A percentile compares a stretch with the other conserved stretches of the same genome.
Evolutionary conservation across 495 filamentous ascomycete genomes (phyloP).

Genomic region (Penicillium arizonense): DNA sequence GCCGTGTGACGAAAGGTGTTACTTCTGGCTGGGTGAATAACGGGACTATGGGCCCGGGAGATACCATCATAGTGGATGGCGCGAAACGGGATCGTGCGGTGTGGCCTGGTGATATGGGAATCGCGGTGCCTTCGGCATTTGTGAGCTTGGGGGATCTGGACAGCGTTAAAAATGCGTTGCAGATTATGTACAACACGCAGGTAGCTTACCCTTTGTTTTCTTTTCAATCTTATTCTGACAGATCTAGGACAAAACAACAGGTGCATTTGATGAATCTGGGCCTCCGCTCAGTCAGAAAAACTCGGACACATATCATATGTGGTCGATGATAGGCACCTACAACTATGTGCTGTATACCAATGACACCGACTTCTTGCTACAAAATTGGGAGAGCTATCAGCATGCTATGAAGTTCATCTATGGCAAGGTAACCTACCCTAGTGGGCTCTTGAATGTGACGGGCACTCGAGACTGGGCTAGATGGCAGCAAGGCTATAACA

Average conservation of each 20-base stretch:
- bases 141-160: conserved; percentile 60
- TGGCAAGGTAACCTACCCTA: conserved; percentile 46
- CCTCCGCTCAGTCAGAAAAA: conserved; percentile 55
- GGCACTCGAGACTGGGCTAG: conserved; percentile 58
- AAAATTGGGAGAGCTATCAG: conserved; percentile 51
- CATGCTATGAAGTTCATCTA: conserved; percentile 55
- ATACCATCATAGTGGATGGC: conserved; percentile 54
- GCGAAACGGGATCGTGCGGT: conserved; percentile 60
- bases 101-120: conserved; percentile 62
- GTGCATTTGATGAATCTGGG: conserved; percentile 57
- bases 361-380: conserved; percentile 47
- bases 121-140: conserved; percentile 54
- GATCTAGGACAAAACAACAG: conserved; percentile 25
- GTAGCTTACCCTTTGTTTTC: conserved; percentile 15
- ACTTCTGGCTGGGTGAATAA: conserved; percentile 55
- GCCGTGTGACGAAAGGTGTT: conserved; percentile 50
- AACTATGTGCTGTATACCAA: conserved; percentile 60
- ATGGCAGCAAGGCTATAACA: conserved; percentile 50
- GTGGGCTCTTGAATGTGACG: conserved; percentile 55
- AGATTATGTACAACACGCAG: conserved; percentile 60
- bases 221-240: not conserved
- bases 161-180: conserved; percentile 59
- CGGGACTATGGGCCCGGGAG: conserved; percentile 52
- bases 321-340: conserved; percentile 61
- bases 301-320: conserved; percentile 65